Percentiles rank a stretch among this genome's conserved stretches.
Conservation (phyloP, 108 stramenopile species). For the Chaetoceros tenuissimus region DNA sequence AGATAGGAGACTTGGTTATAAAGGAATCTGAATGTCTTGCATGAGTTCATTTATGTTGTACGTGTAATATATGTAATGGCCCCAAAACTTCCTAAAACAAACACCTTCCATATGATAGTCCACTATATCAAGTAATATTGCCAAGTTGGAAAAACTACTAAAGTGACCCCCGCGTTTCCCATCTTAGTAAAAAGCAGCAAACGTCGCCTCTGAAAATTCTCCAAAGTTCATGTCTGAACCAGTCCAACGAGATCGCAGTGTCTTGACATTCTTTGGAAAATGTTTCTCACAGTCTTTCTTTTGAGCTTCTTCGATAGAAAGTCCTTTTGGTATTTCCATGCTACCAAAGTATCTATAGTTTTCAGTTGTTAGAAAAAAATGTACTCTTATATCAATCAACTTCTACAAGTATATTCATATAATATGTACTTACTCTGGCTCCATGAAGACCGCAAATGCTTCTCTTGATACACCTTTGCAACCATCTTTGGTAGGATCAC, state of each 20-base stretch:
- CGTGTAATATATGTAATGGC: no score
- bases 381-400: neutral
- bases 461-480: constrained; percentile 34
- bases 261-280: constrained; percentile 35
- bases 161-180: no score
- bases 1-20: no score
- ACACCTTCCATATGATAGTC: no score
- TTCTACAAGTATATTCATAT: no score
- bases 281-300: constrained; percentile 21
- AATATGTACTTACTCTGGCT: constrained; percentile 38
- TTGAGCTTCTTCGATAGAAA: constrained; percentile 44
- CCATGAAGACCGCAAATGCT: constrained; percentile 73
- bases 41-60: no score
- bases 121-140: no score
- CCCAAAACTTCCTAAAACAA: no score
- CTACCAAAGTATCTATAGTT: constrained; percentile 20
- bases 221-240: constrained; percentile 67
- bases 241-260: constrained; percentile 46
- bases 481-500: constrained; percentile 13
- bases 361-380: neutral
- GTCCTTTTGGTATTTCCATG: constrained; percentile 42
- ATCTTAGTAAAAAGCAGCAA: constrained; percentile 56
- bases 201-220: constrained; percentile 64
- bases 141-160: no score
- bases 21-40: no score